phyloP scores from a whole-genome alignment of 768 basidiomycete genomes.

The Pholiota molesta region DNA sequence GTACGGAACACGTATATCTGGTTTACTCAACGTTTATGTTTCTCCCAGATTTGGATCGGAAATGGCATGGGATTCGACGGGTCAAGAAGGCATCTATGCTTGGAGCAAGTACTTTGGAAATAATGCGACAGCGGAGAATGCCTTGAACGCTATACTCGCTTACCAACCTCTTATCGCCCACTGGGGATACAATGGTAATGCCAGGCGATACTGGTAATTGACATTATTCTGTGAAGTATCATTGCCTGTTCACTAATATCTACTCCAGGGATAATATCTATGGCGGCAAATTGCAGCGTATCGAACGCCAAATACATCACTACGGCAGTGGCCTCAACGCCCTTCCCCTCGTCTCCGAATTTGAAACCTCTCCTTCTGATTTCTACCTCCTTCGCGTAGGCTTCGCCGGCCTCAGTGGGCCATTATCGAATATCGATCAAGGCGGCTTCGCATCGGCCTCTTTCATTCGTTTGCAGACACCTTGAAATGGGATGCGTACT shows the following conservation, averaged over 20 bases:
- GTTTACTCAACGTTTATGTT: constrained; percentile 5
- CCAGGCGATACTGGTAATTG: constrained; percentile 55
- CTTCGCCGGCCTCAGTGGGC: constrained; percentile 54
- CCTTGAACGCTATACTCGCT: constrained; percentile 57
- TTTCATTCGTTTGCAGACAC: constrained; percentile 62
- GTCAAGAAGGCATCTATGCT: constrained; percentile 58
- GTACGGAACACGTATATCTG: constrained; percentile 19
- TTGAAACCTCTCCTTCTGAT: constrained; percentile 48
- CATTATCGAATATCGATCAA: constrained; percentile 58
- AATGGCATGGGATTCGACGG: constrained; percentile 62
- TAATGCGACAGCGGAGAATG: constrained; percentile 49
- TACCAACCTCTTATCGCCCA: constrained; percentile 61
- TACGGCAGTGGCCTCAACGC: constrained; percentile 61
- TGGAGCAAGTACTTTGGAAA: constrained; percentile 61
- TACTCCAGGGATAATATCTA: constrained; percentile 55
- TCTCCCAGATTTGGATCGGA: constrained; percentile 54
- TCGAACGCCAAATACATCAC: constrained; percentile 62
- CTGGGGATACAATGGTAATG: constrained; percentile 66
- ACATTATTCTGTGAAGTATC: not conserved
- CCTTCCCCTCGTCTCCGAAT: constrained; percentile 53
- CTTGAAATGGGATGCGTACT: constrained; percentile 59
- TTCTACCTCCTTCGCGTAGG: constrained; percentile 54
- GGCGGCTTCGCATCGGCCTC: constrained; percentile 61
- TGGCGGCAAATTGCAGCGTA: constrained; percentile 54
- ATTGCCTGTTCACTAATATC: not conserved